Evolutionary conservation across 192 early-diverging fungal genomes (phyloP).

Genomic region (Entomortierella parvispora): DNA sequence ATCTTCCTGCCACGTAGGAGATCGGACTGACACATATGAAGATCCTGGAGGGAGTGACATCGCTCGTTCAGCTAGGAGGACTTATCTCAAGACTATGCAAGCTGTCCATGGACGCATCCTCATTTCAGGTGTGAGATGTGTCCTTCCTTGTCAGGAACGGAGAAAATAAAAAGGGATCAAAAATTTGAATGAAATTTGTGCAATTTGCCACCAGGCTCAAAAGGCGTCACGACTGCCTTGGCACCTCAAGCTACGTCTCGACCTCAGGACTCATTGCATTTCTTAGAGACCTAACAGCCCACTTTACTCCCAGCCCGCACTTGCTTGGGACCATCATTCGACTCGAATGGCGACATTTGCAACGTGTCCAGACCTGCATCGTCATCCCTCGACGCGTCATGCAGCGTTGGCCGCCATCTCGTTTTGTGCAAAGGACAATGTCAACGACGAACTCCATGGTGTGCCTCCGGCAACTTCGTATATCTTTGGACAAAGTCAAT

Average conservation of each 20-base stretch:
- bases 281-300: too few species aligned
- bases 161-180: slow-evolving; percentile 1
- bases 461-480: slow-evolving; percentile 37
- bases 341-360: slow-evolving; percentile 52
- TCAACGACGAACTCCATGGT: slow-evolving; percentile 43
- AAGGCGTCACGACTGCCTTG: too few species aligned
- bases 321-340: too few species aligned
- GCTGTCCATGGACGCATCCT: slow-evolving; percentile 46
- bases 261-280: too few species aligned
- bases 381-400: slow-evolving; percentile 37
- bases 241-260: too few species aligned
- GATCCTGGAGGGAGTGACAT: slow-evolving; percentile 88
- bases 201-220: too few species aligned
- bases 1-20: slow-evolving; percentile 61
- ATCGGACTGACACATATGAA: slow-evolving; percentile 94
- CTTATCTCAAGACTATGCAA: slow-evolving; percentile 76
- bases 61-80: slow-evolving; percentile 87
- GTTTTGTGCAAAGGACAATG: slow-evolving; percentile 47
- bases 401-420: slow-evolving; percentile 51
- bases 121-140: slow-evolving; percentile 34
- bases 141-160: too few species aligned
- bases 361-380: slow-evolving; percentile 40
- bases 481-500: slow-evolving; percentile 47
- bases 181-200: too few species aligned
- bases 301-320: too few species aligned